Percentiles rank a stretch among this genome's conserved stretches.
phyloP scores from a whole-genome alignment of 2,329 filamentous ascomycete genomes.

The Fusarium chuoi region DNA sequence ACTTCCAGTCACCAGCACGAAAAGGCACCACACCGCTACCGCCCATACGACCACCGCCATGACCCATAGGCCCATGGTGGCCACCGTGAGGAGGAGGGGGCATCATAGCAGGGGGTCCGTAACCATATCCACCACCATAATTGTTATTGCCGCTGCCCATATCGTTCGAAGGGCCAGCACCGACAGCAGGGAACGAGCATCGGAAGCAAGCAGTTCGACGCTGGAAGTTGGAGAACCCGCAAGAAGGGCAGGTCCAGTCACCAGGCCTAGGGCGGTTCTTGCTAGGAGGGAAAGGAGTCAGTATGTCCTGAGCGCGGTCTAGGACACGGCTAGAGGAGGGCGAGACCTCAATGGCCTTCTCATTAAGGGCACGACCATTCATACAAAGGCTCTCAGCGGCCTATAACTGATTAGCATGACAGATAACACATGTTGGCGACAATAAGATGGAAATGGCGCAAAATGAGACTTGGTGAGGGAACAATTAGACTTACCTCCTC shows the following conservation, averaged over 20 bases:
- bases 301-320: constrained; percentile 92
- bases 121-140: constrained; percentile 61
- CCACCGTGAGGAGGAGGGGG: constrained; percentile 77
- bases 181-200: constrained; percentile 97
- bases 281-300: constrained; percentile 96
- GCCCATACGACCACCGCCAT: constrained; percentile 76
- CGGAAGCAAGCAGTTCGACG: constrained; percentile 98
- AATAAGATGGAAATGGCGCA: neutral
- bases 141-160: constrained; percentile 74
- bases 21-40: constrained; percentile 92
- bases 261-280: constrained; percentile 97
- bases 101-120: constrained; percentile 82
- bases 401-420: constrained; percentile 57
- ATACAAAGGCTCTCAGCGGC: constrained; percentile 98
- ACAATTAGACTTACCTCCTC: constrained; percentile 80
- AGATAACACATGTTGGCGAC: neutral
- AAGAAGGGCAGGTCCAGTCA: constrained; percentile 99
- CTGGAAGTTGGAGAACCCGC: constrained; percentile 99
- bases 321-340: constrained; percentile 97
- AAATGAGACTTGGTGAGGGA: neutral
- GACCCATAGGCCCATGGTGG: constrained; percentile 65
- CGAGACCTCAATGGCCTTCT: constrained; percentile 98
- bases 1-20: constrained; percentile 99
- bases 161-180: constrained; percentile 76
- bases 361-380: constrained; percentile 97